phyloP scores from a whole-genome alignment of 768 basidiomycete genomes.

The Boletus pseudopeckii region DNA sequence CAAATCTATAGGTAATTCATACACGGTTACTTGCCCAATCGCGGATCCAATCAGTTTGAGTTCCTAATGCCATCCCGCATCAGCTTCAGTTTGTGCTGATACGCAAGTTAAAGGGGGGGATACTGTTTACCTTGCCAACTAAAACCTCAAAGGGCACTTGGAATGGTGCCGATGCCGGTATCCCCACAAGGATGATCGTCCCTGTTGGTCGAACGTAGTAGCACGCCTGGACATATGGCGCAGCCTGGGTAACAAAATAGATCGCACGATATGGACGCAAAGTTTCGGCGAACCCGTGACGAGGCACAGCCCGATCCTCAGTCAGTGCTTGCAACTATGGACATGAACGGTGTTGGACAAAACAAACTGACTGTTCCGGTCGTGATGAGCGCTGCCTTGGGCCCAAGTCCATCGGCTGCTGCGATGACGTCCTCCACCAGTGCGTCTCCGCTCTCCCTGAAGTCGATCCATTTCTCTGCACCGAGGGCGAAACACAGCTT shows the following conservation, averaged over 20 bases:
- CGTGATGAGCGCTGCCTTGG: constrained; percentile 35
- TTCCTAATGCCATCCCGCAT: constrained; percentile 9
- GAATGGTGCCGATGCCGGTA: constrained; percentile 33
- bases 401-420: constrained; percentile 41
- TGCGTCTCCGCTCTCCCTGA: constrained; percentile 37
- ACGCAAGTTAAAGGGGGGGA: not conserved
- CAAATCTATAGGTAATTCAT: not conserved
- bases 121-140: constrained; percentile 22
- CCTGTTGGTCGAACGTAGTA: constrained; percentile 43
- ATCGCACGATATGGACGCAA: not conserved
- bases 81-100: not conserved
- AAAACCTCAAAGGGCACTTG: constrained; percentile 31
- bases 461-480: constrained; percentile 45
- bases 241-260: constrained; percentile 12
- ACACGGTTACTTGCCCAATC: constrained; percentile 14
- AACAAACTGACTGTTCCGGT: constrained; percentile 16
- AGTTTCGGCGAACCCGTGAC: not conserved
- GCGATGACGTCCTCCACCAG: constrained; percentile 37
- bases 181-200: constrained; percentile 39
- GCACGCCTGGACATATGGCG: constrained; percentile 43
- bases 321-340: not conserved
- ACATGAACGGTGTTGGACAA: not conserved
- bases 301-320: not conserved
- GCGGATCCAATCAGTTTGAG: constrained; percentile 21
- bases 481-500: constrained; percentile 37